Evolutionary conservation across 2,329 filamentous ascomycete genomes (phyloP).

Genomic region (Orbilia ellipsospora): DNA sequence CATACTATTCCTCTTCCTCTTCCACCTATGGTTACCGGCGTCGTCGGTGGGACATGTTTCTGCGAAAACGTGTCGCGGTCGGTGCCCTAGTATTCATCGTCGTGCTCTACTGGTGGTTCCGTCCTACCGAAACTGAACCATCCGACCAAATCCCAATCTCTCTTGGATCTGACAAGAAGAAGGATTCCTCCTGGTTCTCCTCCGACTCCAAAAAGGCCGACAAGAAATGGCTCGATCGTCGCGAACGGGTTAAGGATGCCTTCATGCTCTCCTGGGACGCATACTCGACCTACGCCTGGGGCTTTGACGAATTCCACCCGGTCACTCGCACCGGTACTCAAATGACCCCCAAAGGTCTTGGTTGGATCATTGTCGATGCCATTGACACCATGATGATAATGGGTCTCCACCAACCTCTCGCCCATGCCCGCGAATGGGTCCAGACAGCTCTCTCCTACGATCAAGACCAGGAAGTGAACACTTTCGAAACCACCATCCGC

Average conservation of each 20-base stretch:
- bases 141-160: slow-evolving; percentile 60
- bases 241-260: slow-evolving; percentile 84
- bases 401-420: slow-evolving; percentile 88
- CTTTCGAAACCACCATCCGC: slow-evolving; percentile 96
- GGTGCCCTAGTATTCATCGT: slow-evolving; percentile 37
- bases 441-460: slow-evolving; percentile 83
- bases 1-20: slow-evolving; percentile 73
- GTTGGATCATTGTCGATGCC: slow-evolving; percentile 98
- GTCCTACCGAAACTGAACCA: not conserved
- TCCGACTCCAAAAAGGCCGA: slow-evolving; percentile 24
- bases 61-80: slow-evolving; percentile 61
- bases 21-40: slow-evolving; percentile 66
- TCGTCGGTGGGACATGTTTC: slow-evolving; percentile 72
- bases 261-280: slow-evolving; percentile 93
- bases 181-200: slow-evolving; percentile 69
- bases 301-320: slow-evolving; percentile 88
- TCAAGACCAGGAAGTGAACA: slow-evolving; percentile 94
- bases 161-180: slow-evolving; percentile 64
- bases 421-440: slow-evolving; percentile 89
- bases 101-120: slow-evolving; percentile 55
- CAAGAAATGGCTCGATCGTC: slow-evolving; percentile 80
- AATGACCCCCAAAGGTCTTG: slow-evolving; percentile 89
- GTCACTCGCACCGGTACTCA: slow-evolving; percentile 80
- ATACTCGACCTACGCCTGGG: slow-evolving; percentile 94
- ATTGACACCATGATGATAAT: slow-evolving; percentile 98